Evolutionary conservation across 768 basidiomycete species (phyloP), one percentile per base, ranked within the genome.

Genomic region (Suillus fuscotomentosus): DNA sequence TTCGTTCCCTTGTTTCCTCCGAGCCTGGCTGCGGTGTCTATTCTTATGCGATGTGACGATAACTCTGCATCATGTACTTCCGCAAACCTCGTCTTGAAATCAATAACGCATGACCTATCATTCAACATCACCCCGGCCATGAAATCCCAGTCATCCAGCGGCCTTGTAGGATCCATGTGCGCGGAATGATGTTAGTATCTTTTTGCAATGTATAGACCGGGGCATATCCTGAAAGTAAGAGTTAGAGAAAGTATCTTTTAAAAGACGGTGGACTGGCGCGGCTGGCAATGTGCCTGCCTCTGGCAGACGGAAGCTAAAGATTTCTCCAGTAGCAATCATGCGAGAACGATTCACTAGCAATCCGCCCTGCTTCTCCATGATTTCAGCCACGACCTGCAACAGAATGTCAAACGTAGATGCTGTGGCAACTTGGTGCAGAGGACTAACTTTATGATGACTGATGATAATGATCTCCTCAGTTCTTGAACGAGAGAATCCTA

Each of bases 121-220:
- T 87, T 87, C 0, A 82, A 79, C 68, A 89, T 88, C 14, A 85
- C 85, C 6, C 83, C 84, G 65, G 87, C 83, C 1, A 84, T 85
- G 68, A 90, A 89, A 0, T 81, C 86, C 50, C 83, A 76, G 11
- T 82, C 81, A 71, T 91, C 84, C 63, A 90, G 87, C 0, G 86
- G 86, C 5, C 75, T 71, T 3, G 71, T 67, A 0, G 82, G 79
- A 64, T 31, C 27, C 14, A 27, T 50, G 48, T 27, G 22, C 53
- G n/a, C 13, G 3, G 11, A 36, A 55, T n/a, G 54, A 55, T 38
- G 14, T 6, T 7, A 1, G 10, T 14, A 55, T n/a, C 71, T 66
- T 15, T 78, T 67, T 10, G 70, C 72, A 36, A 72, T n/a, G n/a
- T n/a, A n/a, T 65, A 82, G 81, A 1, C 86, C 86, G 1, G 85